These are phyloP conservation scores for Parmelia sp. DNA, from an alignment of 495 filamentous ascomycete genomes.

Conservation along the genomic window DNA sequence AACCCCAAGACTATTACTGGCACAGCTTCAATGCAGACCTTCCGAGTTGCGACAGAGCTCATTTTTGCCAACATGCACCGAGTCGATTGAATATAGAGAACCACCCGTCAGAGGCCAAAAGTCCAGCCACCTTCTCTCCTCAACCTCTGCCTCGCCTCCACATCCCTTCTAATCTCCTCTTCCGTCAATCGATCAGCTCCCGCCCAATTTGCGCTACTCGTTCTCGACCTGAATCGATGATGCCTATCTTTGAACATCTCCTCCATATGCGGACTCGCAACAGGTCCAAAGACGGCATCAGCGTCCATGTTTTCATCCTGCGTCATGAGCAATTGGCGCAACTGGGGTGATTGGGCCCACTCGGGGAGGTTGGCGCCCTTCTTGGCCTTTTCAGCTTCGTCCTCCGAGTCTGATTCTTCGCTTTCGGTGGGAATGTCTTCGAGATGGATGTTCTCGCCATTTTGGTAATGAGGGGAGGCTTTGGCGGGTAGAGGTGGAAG, in stretches of 20 bases:
- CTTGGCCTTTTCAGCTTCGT: constrained; percentile 70
- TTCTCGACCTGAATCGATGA: constrained; percentile 78
- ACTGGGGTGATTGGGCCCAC: constrained; percentile 80
- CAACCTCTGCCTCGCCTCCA: constrained; percentile 72
- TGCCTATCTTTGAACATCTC: constrained; percentile 86
- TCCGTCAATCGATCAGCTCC: constrained; percentile 82
- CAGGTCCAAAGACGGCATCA: constrained; percentile 81
- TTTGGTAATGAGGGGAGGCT: constrained; percentile 53
- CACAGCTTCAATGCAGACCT: not conserved
- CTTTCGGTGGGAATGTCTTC: constrained; percentile 89
- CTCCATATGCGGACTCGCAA: constrained; percentile 81
- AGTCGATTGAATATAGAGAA: not conserved
- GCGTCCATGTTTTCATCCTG: constrained; percentile 77
- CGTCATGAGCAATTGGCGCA: constrained; percentile 57
- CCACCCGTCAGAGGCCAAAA: constrained; percentile 39
- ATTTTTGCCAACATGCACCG: not conserved
- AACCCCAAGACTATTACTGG: not conserved
- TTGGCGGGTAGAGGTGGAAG: constrained; percentile 55
- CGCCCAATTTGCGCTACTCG: constrained; percentile 88
- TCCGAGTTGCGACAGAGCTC: not conserved
- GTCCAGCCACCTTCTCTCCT: constrained; percentile 82
- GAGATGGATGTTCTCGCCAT: constrained; percentile 80
- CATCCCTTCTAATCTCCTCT: constrained; percentile 75
- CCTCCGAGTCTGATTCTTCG: constrained; percentile 85
- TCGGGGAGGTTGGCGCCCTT: constrained; percentile 48